Evolutionary conservation across 2,329 filamentous ascomycete species (phyloP), one percentile per base, ranked within the genome.

Genomic region (Myotisia sp.): DNA sequence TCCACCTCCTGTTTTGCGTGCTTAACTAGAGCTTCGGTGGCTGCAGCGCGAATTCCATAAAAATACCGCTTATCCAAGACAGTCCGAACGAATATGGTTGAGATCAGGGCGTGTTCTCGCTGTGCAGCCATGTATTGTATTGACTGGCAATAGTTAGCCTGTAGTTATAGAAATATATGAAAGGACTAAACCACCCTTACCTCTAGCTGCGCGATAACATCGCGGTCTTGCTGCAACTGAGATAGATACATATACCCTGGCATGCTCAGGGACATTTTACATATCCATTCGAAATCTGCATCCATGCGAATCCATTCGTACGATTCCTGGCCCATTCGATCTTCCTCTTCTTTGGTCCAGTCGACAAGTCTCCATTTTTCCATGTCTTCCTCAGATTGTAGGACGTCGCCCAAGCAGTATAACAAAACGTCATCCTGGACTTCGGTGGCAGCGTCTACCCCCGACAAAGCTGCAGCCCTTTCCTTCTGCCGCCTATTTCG

Each of bases 291-390:
- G 46, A 95, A 95, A 57, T 98, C 92, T 10, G 87, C 86, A 55
- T 98, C 90, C 60, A 95, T 81, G 13, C 90, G 79, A 46, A 98
- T 92, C 90, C 92, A 98, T 54, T 98, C 90, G 50, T 94, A 98
- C 0, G 84, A 92, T 53, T 98, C 90, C 43, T 85, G 76, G 37
- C 90, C 84, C 86, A 98, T 95, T 48, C 76, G 76, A 22, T 79
- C 71, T 56, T 95, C 86, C 10, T 87, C 83, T 36, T 92, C 83
- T 39, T 79, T 72, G 30, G 81, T 78, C 86, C 87, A 98, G 43
- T 95, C 87, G 4, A 75, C 72, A 4, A 98, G 66, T 33, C 71
- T 75, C 87, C 90, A 98, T 26, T 83, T 74, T 33, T 72, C 65
- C 29, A 83, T 72, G 36, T 98, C 90, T 42, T 92, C 79, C 6